These are phyloP conservation scores for Lindgomyces ingoldianus DNA, from an alignment of 495 filamentous ascomycete species.

Conservation along the genomic window DNA sequence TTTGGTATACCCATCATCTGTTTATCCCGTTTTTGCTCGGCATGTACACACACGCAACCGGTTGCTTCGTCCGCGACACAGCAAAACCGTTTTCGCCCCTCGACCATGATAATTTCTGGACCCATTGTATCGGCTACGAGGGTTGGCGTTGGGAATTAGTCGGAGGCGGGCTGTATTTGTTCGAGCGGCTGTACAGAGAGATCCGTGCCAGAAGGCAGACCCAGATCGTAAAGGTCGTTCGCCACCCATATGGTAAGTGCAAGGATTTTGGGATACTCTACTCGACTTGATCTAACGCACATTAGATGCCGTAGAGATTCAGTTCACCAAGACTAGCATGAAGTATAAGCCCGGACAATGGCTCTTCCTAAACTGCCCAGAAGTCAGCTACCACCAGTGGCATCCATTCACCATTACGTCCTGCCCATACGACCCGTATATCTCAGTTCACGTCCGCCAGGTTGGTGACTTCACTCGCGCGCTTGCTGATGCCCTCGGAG, in stretches of 20 bases:
- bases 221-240: conserved; percentile 88
- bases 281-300: conserved; percentile 40
- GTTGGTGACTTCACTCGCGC: conserved; percentile 92
- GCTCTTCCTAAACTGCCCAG: conserved; percentile 91
- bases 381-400: conserved; percentile 88
- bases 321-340: conserved; percentile 94
- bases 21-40: conserved; percentile 94
- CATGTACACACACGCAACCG: conserved; percentile 92
- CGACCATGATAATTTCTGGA: conserved; percentile 77
- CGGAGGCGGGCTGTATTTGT: conserved; percentile 80
- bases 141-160: conserved; percentile 97
- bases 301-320: conserved; percentile 93
- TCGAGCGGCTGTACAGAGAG: conserved; percentile 90
- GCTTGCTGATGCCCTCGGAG: conserved; percentile 89
- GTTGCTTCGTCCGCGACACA: conserved; percentile 75
- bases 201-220: conserved; percentile 78
- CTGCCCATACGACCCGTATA: conserved; percentile 91
- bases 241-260: conserved; percentile 91
- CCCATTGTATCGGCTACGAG: conserved; percentile 91
- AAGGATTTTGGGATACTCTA: neutral
- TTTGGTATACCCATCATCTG: conserved; percentile 98
- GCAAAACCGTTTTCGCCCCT: conserved; percentile 75
- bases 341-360: conserved; percentile 98
- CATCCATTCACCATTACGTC: conserved; percentile 99
- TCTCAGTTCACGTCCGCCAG: conserved; percentile 92